These are phyloP conservation scores for Gloeopeniophorella convolvens DNA, from an alignment of 768 basidiomycete species.

Conservation along the genomic window DNA sequence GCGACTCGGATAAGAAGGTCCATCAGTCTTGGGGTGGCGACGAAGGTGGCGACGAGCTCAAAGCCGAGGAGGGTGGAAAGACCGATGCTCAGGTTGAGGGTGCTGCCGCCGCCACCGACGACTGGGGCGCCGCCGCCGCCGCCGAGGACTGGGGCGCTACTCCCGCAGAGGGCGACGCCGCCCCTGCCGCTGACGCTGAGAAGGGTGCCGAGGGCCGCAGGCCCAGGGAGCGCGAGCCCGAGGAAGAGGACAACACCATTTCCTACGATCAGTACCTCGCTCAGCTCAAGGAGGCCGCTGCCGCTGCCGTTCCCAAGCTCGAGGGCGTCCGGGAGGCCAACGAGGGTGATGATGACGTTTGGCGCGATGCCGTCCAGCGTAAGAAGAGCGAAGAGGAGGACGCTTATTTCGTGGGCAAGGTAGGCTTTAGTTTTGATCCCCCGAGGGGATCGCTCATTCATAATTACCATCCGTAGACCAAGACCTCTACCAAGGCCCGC, in stretches of 20 bases:
- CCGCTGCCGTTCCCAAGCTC: slow-evolving; percentile 61
- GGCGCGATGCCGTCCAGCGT: slow-evolving; percentile 65
- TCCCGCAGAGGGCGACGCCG: slow-evolving; percentile 26
- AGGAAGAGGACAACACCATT: slow-evolving; percentile 90
- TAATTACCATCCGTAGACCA: slow-evolving; percentile 41
- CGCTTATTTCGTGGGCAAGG: slow-evolving; percentile 89
- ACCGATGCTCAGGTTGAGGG: slow-evolving; percentile 61
- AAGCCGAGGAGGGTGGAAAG: slow-evolving; percentile 68
- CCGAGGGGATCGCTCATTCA: not conserved
- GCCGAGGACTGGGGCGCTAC: slow-evolving; percentile 29
- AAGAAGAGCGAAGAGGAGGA: slow-evolving; percentile 60
- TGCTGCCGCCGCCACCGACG: slow-evolving; percentile 21
- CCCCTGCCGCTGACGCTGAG: slow-evolving; percentile 31
- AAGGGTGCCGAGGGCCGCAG: slow-evolving; percentile 30
- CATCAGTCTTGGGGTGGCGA: slow-evolving; percentile 95
- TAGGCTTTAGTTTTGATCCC: slow-evolving; percentile 28
- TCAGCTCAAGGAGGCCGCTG: slow-evolving; percentile 62
- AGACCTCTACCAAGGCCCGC: slow-evolving; percentile 55
- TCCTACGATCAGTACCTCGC: slow-evolving; percentile 92
- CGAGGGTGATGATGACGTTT: slow-evolving; percentile 66
- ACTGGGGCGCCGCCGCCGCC: slow-evolving; percentile 34
- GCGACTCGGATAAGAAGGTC: slow-evolving; percentile 93
- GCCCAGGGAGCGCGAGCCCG: slow-evolving; percentile 53
- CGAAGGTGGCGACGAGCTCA: slow-evolving; percentile 77
- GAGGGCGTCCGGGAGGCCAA: slow-evolving; percentile 66